phyloP scores from a whole-genome alignment of 352 stramenopile species.

The Aphanomyces stellatus region DNA sequence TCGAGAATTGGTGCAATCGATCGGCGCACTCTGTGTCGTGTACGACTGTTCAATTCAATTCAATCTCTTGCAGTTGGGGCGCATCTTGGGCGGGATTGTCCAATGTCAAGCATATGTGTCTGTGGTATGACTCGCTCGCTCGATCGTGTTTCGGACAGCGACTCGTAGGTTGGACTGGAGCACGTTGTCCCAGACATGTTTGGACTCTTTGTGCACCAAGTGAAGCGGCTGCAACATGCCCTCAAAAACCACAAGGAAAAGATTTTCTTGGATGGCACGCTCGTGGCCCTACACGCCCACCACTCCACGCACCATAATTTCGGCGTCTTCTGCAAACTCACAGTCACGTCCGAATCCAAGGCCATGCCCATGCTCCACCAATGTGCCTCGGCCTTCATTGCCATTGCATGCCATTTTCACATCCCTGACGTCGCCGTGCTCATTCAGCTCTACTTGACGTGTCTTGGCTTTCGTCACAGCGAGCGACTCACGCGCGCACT shows the following conservation, averaged over 20 bases:
- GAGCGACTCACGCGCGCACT: not conserved
- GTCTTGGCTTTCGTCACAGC: not conserved
- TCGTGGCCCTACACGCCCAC: not conserved
- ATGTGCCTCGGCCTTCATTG: slow-evolving; percentile 2
- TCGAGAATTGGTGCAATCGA: not conserved
- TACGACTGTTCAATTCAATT: slow-evolving; percentile 21
- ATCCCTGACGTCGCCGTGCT: not conserved
- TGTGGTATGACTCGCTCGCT: not conserved
- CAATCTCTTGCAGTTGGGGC: not conserved
- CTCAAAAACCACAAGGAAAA: slow-evolving; percentile 20
- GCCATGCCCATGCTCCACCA: not conserved
- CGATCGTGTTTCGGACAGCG: not conserved
- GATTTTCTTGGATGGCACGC: not conserved
- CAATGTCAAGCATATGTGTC: slow-evolving; percentile 15
- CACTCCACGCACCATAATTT: not conserved
- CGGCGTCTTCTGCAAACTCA: slow-evolving; percentile 15
- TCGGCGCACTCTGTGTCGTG: slow-evolving; percentile 5
- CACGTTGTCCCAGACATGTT: not conserved
- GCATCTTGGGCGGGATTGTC: slow-evolving; percentile 6
- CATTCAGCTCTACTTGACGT: not conserved
- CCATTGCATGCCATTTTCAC: slow-evolving; percentile 1
- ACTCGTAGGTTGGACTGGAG: not conserved
- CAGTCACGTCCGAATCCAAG: not conserved
- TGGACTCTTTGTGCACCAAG: slow-evolving; percentile 2
- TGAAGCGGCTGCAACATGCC: slow-evolving; percentile 14